Percentiles rank a stretch among this genome's conserved stretches.
phyloP scores from a whole-genome alignment of 1,284 basidiomycete species.

The Chalciporus sp. region DNA sequence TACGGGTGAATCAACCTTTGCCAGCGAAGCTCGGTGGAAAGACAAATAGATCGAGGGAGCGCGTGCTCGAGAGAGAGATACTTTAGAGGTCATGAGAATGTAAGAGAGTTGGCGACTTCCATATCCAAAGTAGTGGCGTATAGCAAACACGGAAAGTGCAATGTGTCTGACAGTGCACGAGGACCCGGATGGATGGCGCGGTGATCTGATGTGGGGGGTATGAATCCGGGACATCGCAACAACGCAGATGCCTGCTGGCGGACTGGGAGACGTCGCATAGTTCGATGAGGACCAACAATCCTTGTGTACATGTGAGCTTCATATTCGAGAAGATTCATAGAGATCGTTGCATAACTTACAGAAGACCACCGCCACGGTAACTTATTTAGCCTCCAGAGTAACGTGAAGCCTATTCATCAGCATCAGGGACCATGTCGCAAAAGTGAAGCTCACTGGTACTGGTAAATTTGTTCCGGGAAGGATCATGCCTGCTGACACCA shows the following conservation, averaged over 20 bases:
- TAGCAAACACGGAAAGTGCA: neutral
- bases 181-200: neutral
- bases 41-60: neutral
- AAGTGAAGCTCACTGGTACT: neutral
- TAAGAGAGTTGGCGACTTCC: neutral
- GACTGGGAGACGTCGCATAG: too few relatives aligned
- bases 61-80: neutral
- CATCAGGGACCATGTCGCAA: neutral
- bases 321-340: too few relatives aligned
- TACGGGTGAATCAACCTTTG: neutral
- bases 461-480: neutral
- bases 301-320: too few relatives aligned
- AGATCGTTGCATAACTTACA: neutral
- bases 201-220: neutral
- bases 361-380: neutral
- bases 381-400: neutral
- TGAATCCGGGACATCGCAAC: neutral
- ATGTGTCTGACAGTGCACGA: neutral
- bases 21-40: neutral
- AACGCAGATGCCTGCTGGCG: neutral
- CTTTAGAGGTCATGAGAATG: neutral
- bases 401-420: neutral
- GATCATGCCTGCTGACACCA: too few relatives aligned
- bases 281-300: too few relatives aligned
- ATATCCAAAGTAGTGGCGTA: neutral